Conservation (phyloP, 352 stramenopile genomes). For the Globisporangium uncinulatum region DNA sequence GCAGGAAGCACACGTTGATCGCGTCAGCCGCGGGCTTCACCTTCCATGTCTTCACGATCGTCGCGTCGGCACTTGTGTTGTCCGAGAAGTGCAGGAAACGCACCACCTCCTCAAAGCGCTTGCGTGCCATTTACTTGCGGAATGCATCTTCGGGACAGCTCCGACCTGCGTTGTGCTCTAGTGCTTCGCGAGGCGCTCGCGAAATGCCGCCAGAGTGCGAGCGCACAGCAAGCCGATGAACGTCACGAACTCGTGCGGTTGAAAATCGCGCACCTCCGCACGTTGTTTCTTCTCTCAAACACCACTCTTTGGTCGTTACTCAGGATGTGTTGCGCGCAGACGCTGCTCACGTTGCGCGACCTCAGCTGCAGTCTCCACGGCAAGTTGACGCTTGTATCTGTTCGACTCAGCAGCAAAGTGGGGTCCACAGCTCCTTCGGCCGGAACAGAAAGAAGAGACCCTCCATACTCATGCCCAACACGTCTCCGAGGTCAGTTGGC, state of each 20-base stretch:
- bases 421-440: background rate
- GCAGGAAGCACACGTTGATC: background rate
- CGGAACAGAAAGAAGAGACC: background rate
- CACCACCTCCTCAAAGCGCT: background rate
- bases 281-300: background rate
- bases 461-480: background rate
- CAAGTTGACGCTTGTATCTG: background rate
- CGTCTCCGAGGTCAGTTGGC: background rate
- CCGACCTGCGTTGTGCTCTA: background rate
- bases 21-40: background rate
- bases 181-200: background rate
- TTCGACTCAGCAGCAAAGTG: background rate
- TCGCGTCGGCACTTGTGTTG: background rate
- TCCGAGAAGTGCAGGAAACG: background rate
- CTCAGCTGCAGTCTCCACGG: background rate
- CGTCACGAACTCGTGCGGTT: background rate
- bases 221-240: background rate
- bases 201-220: no score
- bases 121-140: background rate
- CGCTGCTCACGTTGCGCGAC: background rate
- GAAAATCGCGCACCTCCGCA: background rate
- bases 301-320: background rate
- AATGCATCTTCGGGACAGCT: background rate
- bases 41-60: slow-evolving; percentile 1
- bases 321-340: background rate